A percentile compares a stretch with the other conserved stretches of the same genome.
These are phyloP conservation scores for Acanthamoeba sp. DNA, from an alignment of 208 protist genomes.

Conservation along the genomic window DNA sequence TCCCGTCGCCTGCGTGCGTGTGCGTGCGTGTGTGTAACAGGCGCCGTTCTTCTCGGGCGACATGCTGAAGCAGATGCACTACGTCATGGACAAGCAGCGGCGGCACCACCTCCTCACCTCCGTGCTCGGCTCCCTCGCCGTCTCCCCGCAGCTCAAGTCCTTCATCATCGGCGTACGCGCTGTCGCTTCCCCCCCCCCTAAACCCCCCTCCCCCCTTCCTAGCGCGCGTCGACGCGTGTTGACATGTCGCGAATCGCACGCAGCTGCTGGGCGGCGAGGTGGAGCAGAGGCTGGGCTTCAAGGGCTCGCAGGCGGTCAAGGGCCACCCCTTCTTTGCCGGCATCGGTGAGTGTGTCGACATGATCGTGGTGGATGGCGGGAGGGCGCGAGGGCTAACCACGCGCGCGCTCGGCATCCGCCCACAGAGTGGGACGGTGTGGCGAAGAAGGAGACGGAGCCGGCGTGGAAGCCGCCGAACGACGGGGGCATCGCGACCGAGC, in stretches of 20 bases:
- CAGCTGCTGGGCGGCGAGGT: background rate
- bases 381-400: too few species aligned
- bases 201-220: background rate
- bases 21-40: background rate
- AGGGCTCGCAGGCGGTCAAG: slow-evolving; percentile 7
- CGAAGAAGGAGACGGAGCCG: background rate
- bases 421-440: background rate
- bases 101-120: background rate
- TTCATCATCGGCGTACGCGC: background rate
- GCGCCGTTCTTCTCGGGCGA: slow-evolving; percentile 13
- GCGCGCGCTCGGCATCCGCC: too few species aligned
- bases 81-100: slow-evolving; percentile 1
- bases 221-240: background rate
- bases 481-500: background rate
- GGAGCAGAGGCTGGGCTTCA: background rate
- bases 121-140: background rate
- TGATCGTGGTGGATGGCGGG: background rate
- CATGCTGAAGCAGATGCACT: slow-evolving; percentile 19
- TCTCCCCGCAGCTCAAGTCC: background rate
- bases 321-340: background rate
- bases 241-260: too few species aligned
- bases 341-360: background rate
- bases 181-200: too few species aligned
- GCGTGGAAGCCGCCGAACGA: background rate
- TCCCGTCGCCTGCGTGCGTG: too few species aligned